Evolutionary conservation across 805 yeast species (phyloP).

Genomic region (Brettanomyces sp.): DNA sequence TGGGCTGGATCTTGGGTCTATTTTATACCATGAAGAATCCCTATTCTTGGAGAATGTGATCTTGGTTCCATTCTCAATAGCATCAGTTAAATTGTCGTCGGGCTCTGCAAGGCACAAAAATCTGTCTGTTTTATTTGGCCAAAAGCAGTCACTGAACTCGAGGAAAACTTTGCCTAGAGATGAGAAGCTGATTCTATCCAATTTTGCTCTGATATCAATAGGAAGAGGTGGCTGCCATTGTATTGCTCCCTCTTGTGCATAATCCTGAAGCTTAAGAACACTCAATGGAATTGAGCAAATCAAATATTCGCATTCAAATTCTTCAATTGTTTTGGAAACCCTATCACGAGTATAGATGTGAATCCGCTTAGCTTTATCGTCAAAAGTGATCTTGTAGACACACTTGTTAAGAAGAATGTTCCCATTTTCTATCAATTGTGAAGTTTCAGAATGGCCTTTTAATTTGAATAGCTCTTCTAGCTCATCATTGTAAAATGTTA

Average conservation of each 20-base stretch:
- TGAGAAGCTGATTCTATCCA: constrained; percentile 28
- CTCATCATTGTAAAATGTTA: constrained; percentile 24
- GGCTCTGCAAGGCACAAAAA: constrained; percentile 22
- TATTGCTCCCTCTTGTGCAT: constrained; percentile 19
- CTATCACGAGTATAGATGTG: constrained; percentile 11
- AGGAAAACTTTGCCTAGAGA: constrained; percentile 38
- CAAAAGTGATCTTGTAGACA: constrained; percentile 19
- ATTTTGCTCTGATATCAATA: constrained; percentile 12
- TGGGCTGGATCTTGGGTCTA: constrained; percentile 9
- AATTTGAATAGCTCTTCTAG: constrained; percentile 17
- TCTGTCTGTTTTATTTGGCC: constrained; percentile 30
- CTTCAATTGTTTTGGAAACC: constrained; percentile 4
- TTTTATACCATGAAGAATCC: neutral
- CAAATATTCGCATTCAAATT: constrained; percentile 27
- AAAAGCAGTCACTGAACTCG: constrained; percentile 37
- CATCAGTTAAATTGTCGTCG: constrained; percentile 16
- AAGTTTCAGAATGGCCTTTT: constrained; percentile 3
- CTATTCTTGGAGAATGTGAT: neutral
- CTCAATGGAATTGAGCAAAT: constrained; percentile 44
- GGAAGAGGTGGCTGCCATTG: constrained; percentile 30
- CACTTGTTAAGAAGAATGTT: constrained; percentile 14
- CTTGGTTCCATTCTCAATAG: constrained; percentile 3
- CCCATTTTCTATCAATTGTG: constrained; percentile 6
- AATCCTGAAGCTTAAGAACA: constrained; percentile 28
- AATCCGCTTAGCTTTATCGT: constrained; percentile 10